A percentile compares a stretch with the other conserved stretches of the same genome.
phyloP scores from a whole-genome alignment of 163 green algal species.

The Trebouxiophyceae sp. region DNA sequence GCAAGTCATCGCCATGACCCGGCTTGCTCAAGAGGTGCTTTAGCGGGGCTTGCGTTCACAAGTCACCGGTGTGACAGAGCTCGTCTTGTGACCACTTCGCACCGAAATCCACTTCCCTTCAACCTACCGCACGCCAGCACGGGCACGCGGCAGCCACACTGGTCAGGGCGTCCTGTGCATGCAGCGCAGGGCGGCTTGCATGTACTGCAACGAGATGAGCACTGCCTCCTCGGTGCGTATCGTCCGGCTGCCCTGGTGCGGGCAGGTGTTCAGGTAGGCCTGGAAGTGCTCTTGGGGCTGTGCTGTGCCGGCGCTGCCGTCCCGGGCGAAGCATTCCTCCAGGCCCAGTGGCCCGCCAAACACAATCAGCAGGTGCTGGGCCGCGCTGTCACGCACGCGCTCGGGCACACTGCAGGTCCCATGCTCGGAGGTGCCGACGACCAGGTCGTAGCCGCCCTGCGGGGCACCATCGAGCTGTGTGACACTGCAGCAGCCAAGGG shows the following conservation, averaged over 20 bases:
- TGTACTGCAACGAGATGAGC: slow-evolving; percentile 53
- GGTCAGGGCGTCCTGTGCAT: not conserved
- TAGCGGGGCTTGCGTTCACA: too few relatives aligned
- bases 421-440: slow-evolving; percentile 71
- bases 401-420: too few relatives aligned
- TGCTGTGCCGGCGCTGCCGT: slow-evolving; percentile 1
- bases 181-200: slow-evolving; percentile 46
- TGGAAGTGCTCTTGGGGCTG: not conserved
- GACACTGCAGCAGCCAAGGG: not conserved
- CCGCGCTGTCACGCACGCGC: slow-evolving; percentile 23
- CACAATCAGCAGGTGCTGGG: slow-evolving; percentile 65
- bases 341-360: slow-evolving; percentile 79
- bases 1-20: too few relatives aligned
- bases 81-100: too few relatives aligned
- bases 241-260: slow-evolving; percentile 67
- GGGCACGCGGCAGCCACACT: too few relatives aligned
- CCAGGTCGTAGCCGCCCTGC: slow-evolving; percentile 74
- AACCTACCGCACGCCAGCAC: too few relatives aligned
- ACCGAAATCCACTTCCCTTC: too few relatives aligned
- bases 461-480: not conserved
- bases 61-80: too few relatives aligned
- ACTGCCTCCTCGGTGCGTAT: slow-evolving; percentile 84
- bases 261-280: slow-evolving; percentile 75
- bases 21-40: too few relatives aligned
- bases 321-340: slow-evolving; percentile 40